Conservation (phyloP, 2,329 filamentous ascomycete genomes). For the Apiospora rasikravindrae region DNA sequence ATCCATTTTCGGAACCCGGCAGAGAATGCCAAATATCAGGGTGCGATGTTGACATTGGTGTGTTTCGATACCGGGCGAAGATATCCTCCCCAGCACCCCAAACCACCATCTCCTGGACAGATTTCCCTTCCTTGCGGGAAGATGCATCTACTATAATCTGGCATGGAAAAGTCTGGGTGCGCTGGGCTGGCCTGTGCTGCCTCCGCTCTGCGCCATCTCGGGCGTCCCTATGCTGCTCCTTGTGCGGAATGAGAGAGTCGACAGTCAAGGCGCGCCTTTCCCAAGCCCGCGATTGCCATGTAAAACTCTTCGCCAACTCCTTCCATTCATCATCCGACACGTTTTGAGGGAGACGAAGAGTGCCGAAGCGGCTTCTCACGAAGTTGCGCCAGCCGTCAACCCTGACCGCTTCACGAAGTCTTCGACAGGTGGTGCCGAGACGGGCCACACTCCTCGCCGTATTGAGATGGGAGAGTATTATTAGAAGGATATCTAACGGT, state of each 20-base stretch:
- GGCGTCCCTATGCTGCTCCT: constrained; percentile 27
- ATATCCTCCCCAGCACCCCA: constrained; percentile 60
- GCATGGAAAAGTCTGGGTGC: constrained; percentile 45
- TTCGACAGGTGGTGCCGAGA: constrained; percentile 46
- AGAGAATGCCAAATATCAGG: constrained; percentile 44
- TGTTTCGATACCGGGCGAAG: constrained; percentile 46
- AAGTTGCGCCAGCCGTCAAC: constrained; percentile 57
- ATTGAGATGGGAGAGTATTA: constrained; percentile 53
- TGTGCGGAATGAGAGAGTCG: constrained; percentile 30
- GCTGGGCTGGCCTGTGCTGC: constrained; percentile 22
- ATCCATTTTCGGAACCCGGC: constrained; percentile 46
- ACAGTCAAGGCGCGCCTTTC: constrained; percentile 49
- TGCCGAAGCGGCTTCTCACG: constrained; percentile 50
- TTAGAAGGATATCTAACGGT: constrained; percentile 56
- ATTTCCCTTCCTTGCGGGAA: constrained; percentile 39
- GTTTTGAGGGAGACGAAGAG: constrained; percentile 40
- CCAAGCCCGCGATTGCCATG: constrained; percentile 59
- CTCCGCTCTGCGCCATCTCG: constrained; percentile 25
- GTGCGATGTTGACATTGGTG: constrained; percentile 25
- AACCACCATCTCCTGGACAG: constrained; percentile 50
- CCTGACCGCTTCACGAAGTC: constrained; percentile 45
- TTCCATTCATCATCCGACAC: constrained; percentile 39
- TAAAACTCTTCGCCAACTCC: constrained; percentile 50
- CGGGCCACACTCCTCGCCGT: constrained; percentile 54
- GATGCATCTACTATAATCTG: constrained; percentile 54